These are phyloP conservation scores for Yamadazyma siamensis DNA, from an alignment of 1,139 yeast genomes.

Conservation along the genomic window DNA sequence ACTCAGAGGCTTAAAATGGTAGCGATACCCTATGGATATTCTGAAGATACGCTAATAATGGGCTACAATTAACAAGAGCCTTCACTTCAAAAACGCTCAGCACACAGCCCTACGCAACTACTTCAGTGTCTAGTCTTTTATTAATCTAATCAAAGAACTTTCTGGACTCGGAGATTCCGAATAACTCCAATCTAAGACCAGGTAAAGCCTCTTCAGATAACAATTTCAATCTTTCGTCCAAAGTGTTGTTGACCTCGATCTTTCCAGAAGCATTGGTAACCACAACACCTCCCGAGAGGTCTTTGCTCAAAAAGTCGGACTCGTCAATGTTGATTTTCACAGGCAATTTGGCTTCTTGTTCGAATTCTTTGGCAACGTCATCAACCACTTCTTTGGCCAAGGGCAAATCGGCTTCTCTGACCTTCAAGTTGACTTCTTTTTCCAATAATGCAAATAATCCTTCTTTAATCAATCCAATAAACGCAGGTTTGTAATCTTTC, in stretches of 20 bases:
- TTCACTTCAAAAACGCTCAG: too few relatives aligned
- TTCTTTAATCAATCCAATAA: slow-evolving; percentile 80
- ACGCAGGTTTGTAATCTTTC: slow-evolving; percentile 61
- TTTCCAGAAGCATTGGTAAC: slow-evolving; percentile 70
- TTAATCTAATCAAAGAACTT: slow-evolving; percentile 81
- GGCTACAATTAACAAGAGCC: too few relatives aligned
- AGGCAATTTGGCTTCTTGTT: slow-evolving; percentile 51
- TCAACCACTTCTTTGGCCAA: slow-evolving; percentile 61
- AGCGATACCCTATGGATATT: too few relatives aligned
- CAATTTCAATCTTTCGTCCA: slow-evolving; percentile 87
- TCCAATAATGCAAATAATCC: slow-evolving; percentile 77
- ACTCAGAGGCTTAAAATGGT: too few relatives aligned
- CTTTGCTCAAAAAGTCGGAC: slow-evolving; percentile 51
- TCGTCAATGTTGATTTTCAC: slow-evolving; percentile 56
- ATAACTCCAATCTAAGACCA: slow-evolving; percentile 83
- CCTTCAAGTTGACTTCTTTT: slow-evolving; percentile 57
- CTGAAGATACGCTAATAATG: too few relatives aligned
- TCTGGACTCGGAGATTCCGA: slow-evolving; percentile 84
- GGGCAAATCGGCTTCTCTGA: slow-evolving; percentile 65
- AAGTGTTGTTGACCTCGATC: slow-evolving; percentile 86
- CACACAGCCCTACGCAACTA: too few relatives aligned
- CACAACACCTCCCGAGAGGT: slow-evolving; percentile 82
- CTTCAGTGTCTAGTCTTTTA: too few relatives aligned
- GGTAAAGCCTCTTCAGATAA: slow-evolving; percentile 87
- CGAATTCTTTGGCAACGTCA: slow-evolving; percentile 62